These are phyloP conservation scores for Amanita phalloides DNA, from an alignment of 768 basidiomycete genomes.

Conservation along the genomic window DNA sequence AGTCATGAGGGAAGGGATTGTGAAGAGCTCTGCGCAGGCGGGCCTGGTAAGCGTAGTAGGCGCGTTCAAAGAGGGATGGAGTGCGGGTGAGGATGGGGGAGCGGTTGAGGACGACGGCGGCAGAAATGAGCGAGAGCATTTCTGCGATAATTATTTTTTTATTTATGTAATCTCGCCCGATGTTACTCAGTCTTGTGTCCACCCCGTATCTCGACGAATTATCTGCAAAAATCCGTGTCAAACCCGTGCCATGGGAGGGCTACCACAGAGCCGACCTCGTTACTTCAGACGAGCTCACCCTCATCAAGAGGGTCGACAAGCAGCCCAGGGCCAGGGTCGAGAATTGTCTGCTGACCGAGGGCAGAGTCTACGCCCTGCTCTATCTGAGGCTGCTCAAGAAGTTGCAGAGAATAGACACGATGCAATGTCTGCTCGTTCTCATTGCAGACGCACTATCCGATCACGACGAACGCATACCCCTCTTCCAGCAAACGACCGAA, in stretches of 20 bases:
- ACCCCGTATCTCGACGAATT: constrained; percentile 81
- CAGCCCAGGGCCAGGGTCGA: constrained; percentile 67
- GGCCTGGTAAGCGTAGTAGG: constrained; percentile 77
- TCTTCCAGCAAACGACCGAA: constrained; percentile 55
- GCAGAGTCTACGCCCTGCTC: constrained; percentile 71
- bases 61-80: constrained; percentile 62
- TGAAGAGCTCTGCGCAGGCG: constrained; percentile 78
- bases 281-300: constrained; percentile 73
- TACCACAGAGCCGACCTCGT: constrained; percentile 82
- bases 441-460: constrained; percentile 85
- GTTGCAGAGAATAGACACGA: constrained; percentile 74
- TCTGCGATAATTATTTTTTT: background rate
- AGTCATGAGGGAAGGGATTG: constrained; percentile 80
- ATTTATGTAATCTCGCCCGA: constrained; percentile 15
- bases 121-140: constrained; percentile 21
- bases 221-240: constrained; percentile 79
- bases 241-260: constrained; percentile 97
- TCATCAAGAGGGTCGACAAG: constrained; percentile 87
- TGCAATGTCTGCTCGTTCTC: constrained; percentile 77
- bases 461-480: constrained; percentile 76
- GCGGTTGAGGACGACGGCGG: constrained; percentile 70
- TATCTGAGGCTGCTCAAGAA: constrained; percentile 85
- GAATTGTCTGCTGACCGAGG: constrained; percentile 73
- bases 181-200: constrained; percentile 71
- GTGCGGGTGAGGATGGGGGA: constrained; percentile 67